phyloP scores from a whole-genome alignment of 441 rosid species.

The Adansonia gregorii region DNA sequence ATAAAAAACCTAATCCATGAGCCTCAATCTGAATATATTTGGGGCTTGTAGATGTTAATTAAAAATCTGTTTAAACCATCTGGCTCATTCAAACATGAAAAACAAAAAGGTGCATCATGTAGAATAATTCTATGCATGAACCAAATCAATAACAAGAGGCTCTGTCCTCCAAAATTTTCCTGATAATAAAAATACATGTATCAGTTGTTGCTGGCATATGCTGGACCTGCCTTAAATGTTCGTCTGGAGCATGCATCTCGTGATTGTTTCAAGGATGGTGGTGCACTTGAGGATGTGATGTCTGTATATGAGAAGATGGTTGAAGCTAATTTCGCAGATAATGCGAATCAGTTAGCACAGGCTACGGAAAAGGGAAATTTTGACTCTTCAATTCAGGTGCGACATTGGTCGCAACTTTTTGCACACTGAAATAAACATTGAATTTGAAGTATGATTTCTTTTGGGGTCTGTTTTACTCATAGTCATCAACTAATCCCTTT shows the following conservation, averaged over 20 bases:
- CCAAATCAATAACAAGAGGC: neutral
- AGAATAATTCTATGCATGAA: neutral
- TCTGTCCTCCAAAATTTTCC: neutral
- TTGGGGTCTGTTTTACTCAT: neutral
- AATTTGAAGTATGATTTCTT: conserved; percentile 13
- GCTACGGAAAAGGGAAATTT: conserved; percentile 32
- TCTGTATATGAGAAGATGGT: conserved; percentile 59
- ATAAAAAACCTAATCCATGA: neutral
- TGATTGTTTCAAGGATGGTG: conserved; percentile 59
- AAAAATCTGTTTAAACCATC: neutral
- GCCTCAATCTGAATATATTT: neutral
- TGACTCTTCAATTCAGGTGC: conserved; percentile 55
- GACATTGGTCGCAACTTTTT: conserved; percentile 7
- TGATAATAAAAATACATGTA: conserved; percentile 21
- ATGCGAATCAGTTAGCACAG: conserved; percentile 36
- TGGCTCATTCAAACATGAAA: neutral
- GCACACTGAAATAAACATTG: neutral
- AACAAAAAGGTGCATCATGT: neutral
- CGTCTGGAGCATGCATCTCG: conserved; percentile 65
- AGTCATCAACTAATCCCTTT: neutral
- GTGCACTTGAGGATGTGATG: conserved; percentile 76
- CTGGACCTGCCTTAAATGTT: conserved; percentile 87
- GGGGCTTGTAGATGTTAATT: neutral
- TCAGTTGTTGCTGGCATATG: conserved; percentile 74
- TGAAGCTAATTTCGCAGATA: conserved; percentile 38